Percentiles rank a stretch among this genome's conserved stretches.
Conservation (phyloP, 805 yeast species). For the Kodamaea leandrae region DNA sequence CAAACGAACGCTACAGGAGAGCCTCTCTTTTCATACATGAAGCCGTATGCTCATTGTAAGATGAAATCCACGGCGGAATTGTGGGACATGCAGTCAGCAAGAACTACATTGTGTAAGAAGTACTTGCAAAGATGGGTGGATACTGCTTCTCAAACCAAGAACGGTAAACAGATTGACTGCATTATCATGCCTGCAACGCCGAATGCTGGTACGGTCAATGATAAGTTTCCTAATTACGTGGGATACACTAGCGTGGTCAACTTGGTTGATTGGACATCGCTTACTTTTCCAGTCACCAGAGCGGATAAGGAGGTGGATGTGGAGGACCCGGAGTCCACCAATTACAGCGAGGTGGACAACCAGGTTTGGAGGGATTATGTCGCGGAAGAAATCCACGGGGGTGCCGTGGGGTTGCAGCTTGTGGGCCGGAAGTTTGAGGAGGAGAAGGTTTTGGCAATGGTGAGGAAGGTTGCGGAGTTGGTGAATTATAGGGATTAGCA, state of each 20-base stretch:
- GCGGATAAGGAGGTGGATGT: slow-evolving; percentile 46
- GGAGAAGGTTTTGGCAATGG: slow-evolving; percentile 54
- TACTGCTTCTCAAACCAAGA: slow-evolving; percentile 33
- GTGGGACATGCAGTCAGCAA: slow-evolving; percentile 38
- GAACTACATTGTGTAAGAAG: slow-evolving; percentile 37
- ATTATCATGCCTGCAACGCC: slow-evolving; percentile 49
- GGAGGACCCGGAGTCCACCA: slow-evolving; percentile 21
- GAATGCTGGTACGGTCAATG: slow-evolving; percentile 37
- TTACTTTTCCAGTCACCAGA: slow-evolving; percentile 53
- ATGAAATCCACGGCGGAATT: slow-evolving; percentile 38
- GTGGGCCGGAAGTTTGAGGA: slow-evolving; percentile 60
- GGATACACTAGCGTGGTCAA: slow-evolving; percentile 50
- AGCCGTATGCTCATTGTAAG: slow-evolving; percentile 32
- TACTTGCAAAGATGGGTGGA: slow-evolving; percentile 33
- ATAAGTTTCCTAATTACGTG: slow-evolving; percentile 31
- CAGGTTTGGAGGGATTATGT: slow-evolving; percentile 42
- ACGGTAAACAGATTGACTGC: slow-evolving; percentile 48
- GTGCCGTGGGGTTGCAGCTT: slow-evolving; percentile 65
- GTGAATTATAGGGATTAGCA: slow-evolving; percentile 3
- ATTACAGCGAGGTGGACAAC: slow-evolving; percentile 42
- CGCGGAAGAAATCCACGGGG: slow-evolving; percentile 52
- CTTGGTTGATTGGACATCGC: slow-evolving; percentile 23
- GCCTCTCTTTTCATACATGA: slow-evolving; percentile 43
- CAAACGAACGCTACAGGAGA: slow-evolving; percentile 41
- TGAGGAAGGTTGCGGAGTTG: slow-evolving; percentile 28